Percentiles rank a stretch among this genome's conserved stretches.
Evolutionary conservation across 495 filamentous ascomycete genomes (phyloP).

Genomic region (Pyrenula massariospora): DNA sequence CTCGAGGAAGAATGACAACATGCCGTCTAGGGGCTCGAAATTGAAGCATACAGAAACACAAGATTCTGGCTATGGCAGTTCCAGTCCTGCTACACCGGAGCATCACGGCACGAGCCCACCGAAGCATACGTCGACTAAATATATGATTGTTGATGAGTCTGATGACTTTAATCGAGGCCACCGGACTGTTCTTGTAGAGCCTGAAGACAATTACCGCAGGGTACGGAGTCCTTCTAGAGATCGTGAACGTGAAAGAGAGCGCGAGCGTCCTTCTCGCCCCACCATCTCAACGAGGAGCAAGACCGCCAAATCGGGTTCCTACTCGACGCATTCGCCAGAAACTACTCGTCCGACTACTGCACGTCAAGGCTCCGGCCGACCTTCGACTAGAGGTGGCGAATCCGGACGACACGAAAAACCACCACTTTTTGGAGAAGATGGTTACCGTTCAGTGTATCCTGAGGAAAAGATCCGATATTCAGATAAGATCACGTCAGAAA

Average conservation of each 20-base stretch:
- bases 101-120: constrained; percentile 17
- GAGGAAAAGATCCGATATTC: not conserved
- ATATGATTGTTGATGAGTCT: constrained; percentile 16
- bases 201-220: constrained; percentile 4
- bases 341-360: not conserved
- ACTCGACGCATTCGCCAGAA: not conserved
- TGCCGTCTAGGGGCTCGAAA: constrained; percentile 9
- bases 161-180: constrained; percentile 7
- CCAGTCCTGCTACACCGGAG: constrained; percentile 27
- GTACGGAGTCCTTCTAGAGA: not conserved
- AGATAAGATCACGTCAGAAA: not conserved
- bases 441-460: not conserved
- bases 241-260: not conserved
- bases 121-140: constrained; percentile 20
- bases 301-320: not conserved
- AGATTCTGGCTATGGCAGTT: constrained; percentile 33
- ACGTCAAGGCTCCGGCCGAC: not conserved
- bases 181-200: constrained; percentile 20
- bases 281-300: not conserved
- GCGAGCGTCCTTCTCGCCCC: not conserved
- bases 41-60: constrained; percentile 16
- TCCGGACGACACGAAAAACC: not conserved
- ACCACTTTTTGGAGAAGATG: not conserved
- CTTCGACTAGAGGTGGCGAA: not conserved
- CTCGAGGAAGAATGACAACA: constrained; percentile 4